Evolutionary conservation across 495 filamentous ascomycete species (phyloP), one percentile per base, ranked within the genome.

Genomic region (Neurospora sp.): DNA sequence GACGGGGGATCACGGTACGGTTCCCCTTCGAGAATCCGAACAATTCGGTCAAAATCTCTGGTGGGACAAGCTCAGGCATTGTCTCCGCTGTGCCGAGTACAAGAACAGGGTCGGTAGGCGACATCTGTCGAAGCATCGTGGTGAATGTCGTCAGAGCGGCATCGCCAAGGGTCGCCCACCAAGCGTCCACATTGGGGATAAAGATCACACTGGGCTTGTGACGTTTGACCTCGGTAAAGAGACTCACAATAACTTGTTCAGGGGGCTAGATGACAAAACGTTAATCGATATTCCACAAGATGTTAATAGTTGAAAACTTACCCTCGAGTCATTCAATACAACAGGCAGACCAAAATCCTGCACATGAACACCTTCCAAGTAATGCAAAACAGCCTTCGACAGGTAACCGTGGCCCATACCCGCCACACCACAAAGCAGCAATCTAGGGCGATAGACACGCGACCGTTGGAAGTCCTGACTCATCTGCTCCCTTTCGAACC

Each of bases 371-470:
- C 93, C 92, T 81, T 99, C 96, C 76, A 98, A 90, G 73, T 96
- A 89, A 79, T 97, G 91, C 61, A 98, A 81, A 44, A 97, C 81
- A 40, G 96, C 96, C n/a, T 87, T 88, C 27, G 93, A 91, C 70
- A 99, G 83, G 77, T 99, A 98, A 71, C 91, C 89, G 82, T 99
- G 96, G 1, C 96, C 96, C 95, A 98, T 98, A 1, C 96, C 96
- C 39, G 87, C 86, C 9, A 84, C 72, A 12, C 96, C 96, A 44
- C 88, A 86, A 70, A 98, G 87, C 31, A 99, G 86, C 72, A 98
- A 81, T 42, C 96, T 87, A 9, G 96, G 96, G 18, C 96, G 89
- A 83, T 96, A 99, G 69, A 98, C 88, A 9, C 96, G 89, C 42
- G 93, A 91, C 61, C 87, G 89, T 73, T 98, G 94, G 76, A 99